phyloP scores from a whole-genome alignment of 2,329 filamentous ascomycete species.

The Capronia americana region DNA sequence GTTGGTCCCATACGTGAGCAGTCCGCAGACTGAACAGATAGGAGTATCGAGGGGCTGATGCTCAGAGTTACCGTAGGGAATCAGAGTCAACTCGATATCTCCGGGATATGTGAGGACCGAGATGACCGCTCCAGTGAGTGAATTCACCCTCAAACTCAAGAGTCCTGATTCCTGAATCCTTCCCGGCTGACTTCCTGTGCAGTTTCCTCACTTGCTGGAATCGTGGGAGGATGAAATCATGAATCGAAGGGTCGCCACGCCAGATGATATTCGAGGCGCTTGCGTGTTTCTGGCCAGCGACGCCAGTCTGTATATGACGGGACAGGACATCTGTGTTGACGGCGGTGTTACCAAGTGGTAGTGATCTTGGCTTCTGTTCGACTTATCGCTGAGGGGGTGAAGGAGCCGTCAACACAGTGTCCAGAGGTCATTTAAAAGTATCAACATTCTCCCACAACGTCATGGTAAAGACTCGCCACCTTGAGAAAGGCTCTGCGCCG shows the following conservation, averaged over 20 bases:
- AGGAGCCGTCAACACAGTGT: too few relatives aligned
- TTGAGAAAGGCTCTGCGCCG: conserved; percentile 25
- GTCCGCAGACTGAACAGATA: conserved; percentile 13
- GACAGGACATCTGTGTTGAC: conserved; percentile 55
- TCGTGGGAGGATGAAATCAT: conserved; percentile 59
- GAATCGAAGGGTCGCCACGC: conserved; percentile 55
- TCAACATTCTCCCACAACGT: too few relatives aligned
- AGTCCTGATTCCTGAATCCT: too few relatives aligned
- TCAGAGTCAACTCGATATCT: conserved; percentile 52
- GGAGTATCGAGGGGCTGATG: too few relatives aligned
- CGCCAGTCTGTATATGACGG: conserved; percentile 55
- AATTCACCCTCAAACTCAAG: neutral
- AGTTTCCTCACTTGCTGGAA: conserved; percentile 56
- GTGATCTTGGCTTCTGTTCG: conserved; percentile 27
- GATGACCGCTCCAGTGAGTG: conserved; percentile 43
- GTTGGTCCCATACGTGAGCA: conserved; percentile 46
- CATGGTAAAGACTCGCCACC: too few relatives aligned
- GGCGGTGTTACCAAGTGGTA: conserved; percentile 46
- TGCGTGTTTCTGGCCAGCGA: conserved; percentile 58
- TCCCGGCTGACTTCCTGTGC: conserved; percentile 27
- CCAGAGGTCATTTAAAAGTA: too few relatives aligned
- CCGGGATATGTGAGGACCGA: conserved; percentile 51
- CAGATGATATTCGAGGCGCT: conserved; percentile 58
- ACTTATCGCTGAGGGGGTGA: too few relatives aligned
- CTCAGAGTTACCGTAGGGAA: conserved; percentile 41